Evolutionary conservation across 177 flowering plant genomes (phyloP), one percentile per base, ranked within the genome.

Genomic region (Vitis hybrid): DNA sequence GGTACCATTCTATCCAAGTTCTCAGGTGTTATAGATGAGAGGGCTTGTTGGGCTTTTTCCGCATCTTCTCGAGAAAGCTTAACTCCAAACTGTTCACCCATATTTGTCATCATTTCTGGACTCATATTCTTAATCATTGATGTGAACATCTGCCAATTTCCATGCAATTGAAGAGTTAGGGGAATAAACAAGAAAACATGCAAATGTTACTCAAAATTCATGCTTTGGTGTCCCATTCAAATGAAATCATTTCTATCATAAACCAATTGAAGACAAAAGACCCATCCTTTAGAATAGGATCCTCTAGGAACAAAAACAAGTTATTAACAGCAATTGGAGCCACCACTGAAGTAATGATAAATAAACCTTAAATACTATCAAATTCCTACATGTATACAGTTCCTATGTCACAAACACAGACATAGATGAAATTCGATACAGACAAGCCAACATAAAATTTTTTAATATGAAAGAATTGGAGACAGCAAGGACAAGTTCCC

Each of bases 51-150:
- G 77, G 98, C 98, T 83, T 85, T 96, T 71, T 79, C 93, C 4
- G 97, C 98, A 68, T 96, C 98, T 73, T 92, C 98, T 26, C 68
- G 80, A 14, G 99, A 89, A 74, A 96, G 88, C 72, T 96, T 93
- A 19, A 90, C 18, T 22, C 97, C 99, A 79, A 93, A 92, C 72
- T 89, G 97, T 77, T 93, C 92, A 50, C 98, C 74, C 99, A 96
- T 92, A 85, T 72, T 90, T 67, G 98, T 86, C 97, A 96, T 90
- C 97, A 85, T 88, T 2, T 96, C 98, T 49, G 98, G 99, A 80
- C 78, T 93, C 90, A 95, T 90, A 71, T 88, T 95, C 76, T 90
- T 87, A 14, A 96, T 78, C 98, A 96, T 89, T 67, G 95, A 87
- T 48, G 92, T 65, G 67, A 89, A 83, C 97, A 96, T 90, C 99